Evolutionary conservation across 306 rosid genomes (phyloP).

Genomic region (Vachellia pachyceras): DNA sequence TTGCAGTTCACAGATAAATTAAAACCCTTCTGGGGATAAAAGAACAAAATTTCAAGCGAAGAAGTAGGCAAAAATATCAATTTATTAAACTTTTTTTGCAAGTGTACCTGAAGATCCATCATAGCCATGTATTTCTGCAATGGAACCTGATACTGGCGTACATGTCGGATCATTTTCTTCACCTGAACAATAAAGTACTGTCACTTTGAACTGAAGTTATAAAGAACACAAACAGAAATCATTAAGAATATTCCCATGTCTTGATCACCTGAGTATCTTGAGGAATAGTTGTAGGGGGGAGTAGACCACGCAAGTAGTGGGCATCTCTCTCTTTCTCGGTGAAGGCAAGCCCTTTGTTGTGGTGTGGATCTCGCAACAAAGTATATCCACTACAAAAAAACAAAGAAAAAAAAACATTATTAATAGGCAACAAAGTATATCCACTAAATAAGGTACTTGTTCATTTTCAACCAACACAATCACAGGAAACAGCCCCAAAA

Average conservation of each 20-base stretch:
- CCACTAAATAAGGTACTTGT: no score
- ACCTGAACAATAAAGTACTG: constrained; percentile 55
- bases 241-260: constrained; percentile 6
- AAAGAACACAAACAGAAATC: not conserved
- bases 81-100: not conserved
- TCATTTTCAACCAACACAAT: not conserved
- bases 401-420: not conserved
- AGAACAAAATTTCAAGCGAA: not conserved
- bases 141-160: constrained; percentile 87
- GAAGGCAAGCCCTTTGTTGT: constrained; percentile 94
- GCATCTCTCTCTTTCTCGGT: constrained; percentile 93
- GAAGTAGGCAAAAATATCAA: not conserved
- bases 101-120: constrained; percentile 96
- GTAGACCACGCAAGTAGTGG: constrained; percentile 92
- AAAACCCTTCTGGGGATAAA: not conserved
- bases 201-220: constrained; percentile 20
- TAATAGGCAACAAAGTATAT: not conserved
- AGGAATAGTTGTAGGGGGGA: constrained; percentile 77
- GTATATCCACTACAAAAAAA: constrained; percentile 69
- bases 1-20: not conserved
- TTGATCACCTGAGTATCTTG: constrained; percentile 83
- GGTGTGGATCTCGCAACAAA: constrained; percentile 89
- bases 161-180: constrained; percentile 73
- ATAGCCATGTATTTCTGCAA: constrained; percentile 88
- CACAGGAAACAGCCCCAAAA: not conserved